Evolutionary conservation across 1,284 basidiomycete species (phyloP).

Genomic region (Trametes versicolor): DNA sequence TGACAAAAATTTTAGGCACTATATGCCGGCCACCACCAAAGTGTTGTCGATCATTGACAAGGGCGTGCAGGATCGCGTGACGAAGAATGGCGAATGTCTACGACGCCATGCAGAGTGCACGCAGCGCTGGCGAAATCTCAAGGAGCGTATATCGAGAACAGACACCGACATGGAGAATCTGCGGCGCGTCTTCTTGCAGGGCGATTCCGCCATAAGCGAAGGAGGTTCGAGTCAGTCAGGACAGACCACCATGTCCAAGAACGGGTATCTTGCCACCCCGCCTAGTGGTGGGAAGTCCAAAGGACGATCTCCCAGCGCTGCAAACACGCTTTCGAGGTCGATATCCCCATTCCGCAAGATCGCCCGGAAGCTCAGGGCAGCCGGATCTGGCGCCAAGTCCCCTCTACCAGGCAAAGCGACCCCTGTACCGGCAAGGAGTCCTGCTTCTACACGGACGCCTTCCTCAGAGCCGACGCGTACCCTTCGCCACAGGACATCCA

Average conservation of each 20-base stretch:
- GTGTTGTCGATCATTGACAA: slow-evolving; percentile 95
- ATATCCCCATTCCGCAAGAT: slow-evolving; percentile 83
- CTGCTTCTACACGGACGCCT: slow-evolving; percentile 48
- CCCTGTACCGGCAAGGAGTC: slow-evolving; percentile 57
- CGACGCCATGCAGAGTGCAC: slow-evolving; percentile 88
- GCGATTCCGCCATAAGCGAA: slow-evolving; percentile 69
- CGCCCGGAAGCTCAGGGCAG: slow-evolving; percentile 70
- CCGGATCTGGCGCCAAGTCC: slow-evolving; percentile 40
- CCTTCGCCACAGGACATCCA: slow-evolving; percentile 66
- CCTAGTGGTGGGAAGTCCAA: slow-evolving; percentile 55
- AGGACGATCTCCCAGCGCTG: slow-evolving; percentile 55
- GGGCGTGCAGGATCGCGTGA: slow-evolving; percentile 88
- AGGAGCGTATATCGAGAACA: slow-evolving; percentile 79
- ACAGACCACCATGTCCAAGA: slow-evolving; percentile 55
- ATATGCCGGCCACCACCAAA: slow-evolving; percentile 92
- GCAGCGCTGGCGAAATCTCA: slow-evolving; percentile 82
- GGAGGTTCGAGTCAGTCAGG: slow-evolving; percentile 73
- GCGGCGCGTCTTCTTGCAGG: slow-evolving; percentile 65
- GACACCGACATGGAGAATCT: slow-evolving; percentile 85
- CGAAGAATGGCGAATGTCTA: slow-evolving; percentile 94
- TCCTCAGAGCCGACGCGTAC: slow-evolving; percentile 63
- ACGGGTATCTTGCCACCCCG: slow-evolving; percentile 72
- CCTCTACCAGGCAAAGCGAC: slow-evolving; percentile 55
- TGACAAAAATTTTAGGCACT: slow-evolving; percentile 67
- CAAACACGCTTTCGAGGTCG: slow-evolving; percentile 70